phyloP scores from a whole-genome alignment of 2,329 filamentous ascomycete genomes.

The Acrocalymma vagum region DNA sequence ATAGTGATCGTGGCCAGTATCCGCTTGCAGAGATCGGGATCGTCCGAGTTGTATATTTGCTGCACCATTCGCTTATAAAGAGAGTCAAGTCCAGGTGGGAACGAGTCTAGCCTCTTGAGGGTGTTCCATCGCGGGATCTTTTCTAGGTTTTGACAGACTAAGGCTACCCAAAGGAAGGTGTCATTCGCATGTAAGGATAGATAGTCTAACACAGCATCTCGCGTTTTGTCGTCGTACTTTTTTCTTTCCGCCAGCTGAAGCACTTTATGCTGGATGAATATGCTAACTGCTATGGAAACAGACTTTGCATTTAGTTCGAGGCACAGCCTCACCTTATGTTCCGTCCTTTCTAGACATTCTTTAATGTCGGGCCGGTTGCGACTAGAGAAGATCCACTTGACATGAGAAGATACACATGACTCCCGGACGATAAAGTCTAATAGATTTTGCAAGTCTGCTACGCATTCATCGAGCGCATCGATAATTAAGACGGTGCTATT shows the following conservation, averaged over 20 bases:
- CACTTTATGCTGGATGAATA: no score
- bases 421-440: constrained; percentile 4
- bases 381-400: constrained; percentile 13
- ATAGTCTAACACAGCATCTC: constrained; percentile 29
- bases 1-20: constrained; percentile 44
- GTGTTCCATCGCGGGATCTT: constrained; percentile 18
- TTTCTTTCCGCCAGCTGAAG: constrained; percentile 29
- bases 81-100: constrained; percentile 46
- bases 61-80: constrained; percentile 52
- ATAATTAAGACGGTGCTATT: no score
- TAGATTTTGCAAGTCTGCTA: constrained; percentile 6
- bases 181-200: constrained; percentile 36
- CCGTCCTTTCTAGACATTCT: constrained; percentile 26
- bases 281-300: constrained; percentile 42
- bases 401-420: constrained; percentile 35
- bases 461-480: no score
- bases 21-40: constrained; percentile 39
- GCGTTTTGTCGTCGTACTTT: constrained; percentile 44
- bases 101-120: constrained; percentile 21
- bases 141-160: constrained; percentile 44
- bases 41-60: constrained; percentile 34
- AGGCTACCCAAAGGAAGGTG: no score
- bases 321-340: constrained; percentile 29
- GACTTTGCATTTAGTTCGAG: constrained; percentile 45
- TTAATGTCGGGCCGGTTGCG: constrained; percentile 45